These are phyloP conservation scores for Hanseniaspora occidentalis DNA, from an alignment of 805 yeast species.

Conservation along the genomic window DNA sequence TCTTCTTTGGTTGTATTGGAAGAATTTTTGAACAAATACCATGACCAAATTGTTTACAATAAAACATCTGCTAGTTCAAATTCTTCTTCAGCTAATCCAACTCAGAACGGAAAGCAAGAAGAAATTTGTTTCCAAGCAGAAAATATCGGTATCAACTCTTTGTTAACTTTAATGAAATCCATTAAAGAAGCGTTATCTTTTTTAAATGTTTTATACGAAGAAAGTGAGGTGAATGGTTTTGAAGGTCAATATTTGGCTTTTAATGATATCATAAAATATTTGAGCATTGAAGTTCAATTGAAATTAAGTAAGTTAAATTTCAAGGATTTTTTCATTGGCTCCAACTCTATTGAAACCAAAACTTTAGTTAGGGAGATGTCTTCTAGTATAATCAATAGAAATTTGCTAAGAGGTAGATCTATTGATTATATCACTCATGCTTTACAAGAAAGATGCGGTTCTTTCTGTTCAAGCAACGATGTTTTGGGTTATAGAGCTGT, in stretches of 20 bases:
- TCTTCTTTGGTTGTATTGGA: slow-evolving; percentile 59
- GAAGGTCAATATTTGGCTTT: slow-evolving; percentile 31
- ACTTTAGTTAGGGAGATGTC: slow-evolving; percentile 71
- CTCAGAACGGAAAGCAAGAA: slow-evolving; percentile 26
- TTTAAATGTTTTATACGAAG: slow-evolving; percentile 68
- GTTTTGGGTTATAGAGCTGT: slow-evolving; percentile 88
- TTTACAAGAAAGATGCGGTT: slow-evolving; percentile 84
- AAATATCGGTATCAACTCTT: slow-evolving; percentile 71
- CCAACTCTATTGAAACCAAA: slow-evolving; percentile 18
- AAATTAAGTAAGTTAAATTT: slow-evolving; percentile 57
- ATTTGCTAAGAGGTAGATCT: slow-evolving; percentile 82
- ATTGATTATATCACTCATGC: slow-evolving; percentile 82
- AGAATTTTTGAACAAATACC: slow-evolving; percentile 58
- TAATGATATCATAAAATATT: slow-evolving; percentile 55
- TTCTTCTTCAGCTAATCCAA: slow-evolving; percentile 40
- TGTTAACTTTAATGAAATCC: slow-evolving; percentile 60
- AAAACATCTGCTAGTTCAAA: slow-evolving; percentile 37
- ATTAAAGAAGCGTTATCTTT: slow-evolving; percentile 88
- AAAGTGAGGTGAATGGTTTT: slow-evolving; percentile 32
- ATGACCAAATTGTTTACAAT: slow-evolving; percentile 24
- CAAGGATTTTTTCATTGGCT: slow-evolving; percentile 54
- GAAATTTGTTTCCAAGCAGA: slow-evolving; percentile 80
- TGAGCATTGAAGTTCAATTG: slow-evolving; percentile 55
- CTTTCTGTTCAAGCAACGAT: slow-evolving; percentile 89
- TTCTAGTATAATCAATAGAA: slow-evolving; percentile 78